Conservation (phyloP, 345 rosid genomes). For the Eucalyptus cloeziana region DNA sequence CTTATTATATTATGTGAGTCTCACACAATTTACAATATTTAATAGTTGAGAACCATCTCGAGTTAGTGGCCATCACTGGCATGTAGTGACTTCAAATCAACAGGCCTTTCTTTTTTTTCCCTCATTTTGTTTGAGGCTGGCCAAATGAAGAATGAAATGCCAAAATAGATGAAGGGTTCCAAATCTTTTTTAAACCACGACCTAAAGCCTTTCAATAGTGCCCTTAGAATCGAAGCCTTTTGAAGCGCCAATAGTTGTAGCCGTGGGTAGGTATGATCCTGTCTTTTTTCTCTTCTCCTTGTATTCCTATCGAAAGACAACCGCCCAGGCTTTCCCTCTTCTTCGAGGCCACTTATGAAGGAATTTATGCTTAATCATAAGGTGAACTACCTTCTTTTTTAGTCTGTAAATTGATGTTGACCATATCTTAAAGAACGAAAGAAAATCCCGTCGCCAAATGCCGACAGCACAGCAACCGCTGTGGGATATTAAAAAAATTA, state of each 20-base stretch:
- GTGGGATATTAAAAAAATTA: neutral
- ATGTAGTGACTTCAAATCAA: neutral
- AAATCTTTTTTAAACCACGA: neutral
- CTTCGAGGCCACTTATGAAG: neutral
- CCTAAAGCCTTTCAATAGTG: neutral
- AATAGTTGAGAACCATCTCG: rapidly evolving
- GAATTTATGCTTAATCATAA: neutral
- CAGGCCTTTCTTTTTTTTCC: too few relatives aligned
- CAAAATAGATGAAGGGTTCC: neutral
- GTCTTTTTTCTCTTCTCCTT: neutral
- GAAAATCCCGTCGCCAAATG: neutral
- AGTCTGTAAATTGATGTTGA: neutral
- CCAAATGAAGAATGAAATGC: neutral
- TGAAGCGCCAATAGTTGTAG: neutral
- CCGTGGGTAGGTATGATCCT: neutral
- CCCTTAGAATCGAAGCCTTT: neutral
- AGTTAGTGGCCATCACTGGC: rapidly evolving
- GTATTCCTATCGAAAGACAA: neutral
- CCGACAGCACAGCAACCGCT: neutral
- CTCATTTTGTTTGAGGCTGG: neutral
- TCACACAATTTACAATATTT: neutral
- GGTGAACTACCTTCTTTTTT: neutral
- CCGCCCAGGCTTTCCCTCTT: neutral
- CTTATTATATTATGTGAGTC: neutral
- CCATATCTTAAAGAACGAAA: neutral